These are phyloP conservation scores for Baudoinia panamericana DNA, from an alignment of 495 filamentous ascomycete genomes.

Conservation along the genomic window DNA sequence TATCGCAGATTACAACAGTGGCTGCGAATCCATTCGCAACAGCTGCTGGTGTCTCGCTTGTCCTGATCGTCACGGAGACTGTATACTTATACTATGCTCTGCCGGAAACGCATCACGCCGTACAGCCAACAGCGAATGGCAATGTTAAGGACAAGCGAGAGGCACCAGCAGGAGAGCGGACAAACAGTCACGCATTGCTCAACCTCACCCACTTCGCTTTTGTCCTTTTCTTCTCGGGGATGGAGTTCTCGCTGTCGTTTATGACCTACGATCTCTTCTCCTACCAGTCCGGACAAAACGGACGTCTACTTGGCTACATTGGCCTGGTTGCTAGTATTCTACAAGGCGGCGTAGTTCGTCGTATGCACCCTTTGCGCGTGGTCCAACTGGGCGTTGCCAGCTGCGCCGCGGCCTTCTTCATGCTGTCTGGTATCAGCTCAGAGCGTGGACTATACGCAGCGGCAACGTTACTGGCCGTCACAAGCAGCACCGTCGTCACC, in stretches of 20 bases:
- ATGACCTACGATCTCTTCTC: conserved; percentile 89
- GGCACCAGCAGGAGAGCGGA: conserved; percentile 35
- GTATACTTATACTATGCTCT: conserved; percentile 73
- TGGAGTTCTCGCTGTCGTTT: conserved; percentile 94
- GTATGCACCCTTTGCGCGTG: conserved; percentile 61
- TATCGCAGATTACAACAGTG: conserved; percentile 60
- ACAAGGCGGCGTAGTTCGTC: conserved; percentile 73
- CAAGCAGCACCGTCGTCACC: conserved; percentile 86
- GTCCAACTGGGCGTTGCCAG: conserved; percentile 67
- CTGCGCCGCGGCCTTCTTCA: conserved; percentile 64
- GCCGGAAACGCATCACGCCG: conserved; percentile 71
- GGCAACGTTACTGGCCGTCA: conserved; percentile 70
- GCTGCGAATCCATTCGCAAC: conserved; percentile 86
- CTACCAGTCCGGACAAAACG: conserved; percentile 64
- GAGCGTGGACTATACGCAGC: conserved; percentile 62
- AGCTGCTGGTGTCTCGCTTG: conserved; percentile 71
- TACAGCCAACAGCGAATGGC: conserved; percentile 20
- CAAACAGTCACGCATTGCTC: conserved; percentile 70
- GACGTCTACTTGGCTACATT: conserved; percentile 81
- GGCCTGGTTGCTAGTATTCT: conserved; percentile 83
- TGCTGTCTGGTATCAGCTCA: conserved; percentile 56
- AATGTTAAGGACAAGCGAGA: conserved; percentile 4
- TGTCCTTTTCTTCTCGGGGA: conserved; percentile 89
- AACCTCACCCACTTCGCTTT: conserved; percentile 82
- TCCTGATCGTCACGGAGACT: conserved; percentile 74